phyloP scores from a whole-genome alignment of 176 grass and related monocot genomes.

The Pontederia paniculata region DNA sequence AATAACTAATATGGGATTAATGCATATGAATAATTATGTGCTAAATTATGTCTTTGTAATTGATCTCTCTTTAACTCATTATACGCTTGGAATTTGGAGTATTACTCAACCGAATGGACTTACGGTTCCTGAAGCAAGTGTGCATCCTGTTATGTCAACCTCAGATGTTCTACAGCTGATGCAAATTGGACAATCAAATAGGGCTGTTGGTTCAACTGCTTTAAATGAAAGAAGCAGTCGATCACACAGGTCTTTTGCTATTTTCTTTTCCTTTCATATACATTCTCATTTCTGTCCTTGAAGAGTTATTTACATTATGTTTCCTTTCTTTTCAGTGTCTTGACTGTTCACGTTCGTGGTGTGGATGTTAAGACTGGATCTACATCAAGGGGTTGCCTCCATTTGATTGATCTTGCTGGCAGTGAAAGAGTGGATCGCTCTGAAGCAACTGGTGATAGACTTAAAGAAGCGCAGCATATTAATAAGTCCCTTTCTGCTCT shows the following conservation, averaged over 20 bases:
- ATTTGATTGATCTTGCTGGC: conserved; percentile 93
- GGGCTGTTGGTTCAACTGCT: conserved; percentile 23
- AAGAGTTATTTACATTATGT: neutral
- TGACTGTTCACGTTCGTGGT: conserved; percentile 90
- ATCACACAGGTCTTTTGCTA: conserved; percentile 16
- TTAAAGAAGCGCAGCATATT: conserved; percentile 90
- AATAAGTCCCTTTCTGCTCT: conserved; percentile 90
- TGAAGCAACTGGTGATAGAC: conserved; percentile 90
- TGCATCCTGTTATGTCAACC: conserved; percentile 15
- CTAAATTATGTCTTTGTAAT: neutral
- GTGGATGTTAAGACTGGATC: conserved; percentile 74
- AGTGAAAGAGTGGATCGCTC: conserved; percentile 93
- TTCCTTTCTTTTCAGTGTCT: conserved; percentile 53
- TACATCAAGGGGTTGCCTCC: conserved; percentile 74
- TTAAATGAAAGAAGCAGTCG: conserved; percentile 19
- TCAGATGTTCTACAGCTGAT: conserved; percentile 17
- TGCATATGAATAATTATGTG: no score
- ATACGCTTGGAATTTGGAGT: conserved; percentile 16
- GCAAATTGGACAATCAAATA: conserved; percentile 16
- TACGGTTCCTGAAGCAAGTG: conserved; percentile 14
- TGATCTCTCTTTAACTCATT: neutral
- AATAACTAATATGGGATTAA: no score
- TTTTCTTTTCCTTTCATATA: neutral
- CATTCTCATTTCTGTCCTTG: neutral
- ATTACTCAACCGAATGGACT: conserved; percentile 18